These are phyloP conservation scores for Cephaloascus fragrans DNA, from an alignment of 805 yeast species.

Conservation along the genomic window DNA sequence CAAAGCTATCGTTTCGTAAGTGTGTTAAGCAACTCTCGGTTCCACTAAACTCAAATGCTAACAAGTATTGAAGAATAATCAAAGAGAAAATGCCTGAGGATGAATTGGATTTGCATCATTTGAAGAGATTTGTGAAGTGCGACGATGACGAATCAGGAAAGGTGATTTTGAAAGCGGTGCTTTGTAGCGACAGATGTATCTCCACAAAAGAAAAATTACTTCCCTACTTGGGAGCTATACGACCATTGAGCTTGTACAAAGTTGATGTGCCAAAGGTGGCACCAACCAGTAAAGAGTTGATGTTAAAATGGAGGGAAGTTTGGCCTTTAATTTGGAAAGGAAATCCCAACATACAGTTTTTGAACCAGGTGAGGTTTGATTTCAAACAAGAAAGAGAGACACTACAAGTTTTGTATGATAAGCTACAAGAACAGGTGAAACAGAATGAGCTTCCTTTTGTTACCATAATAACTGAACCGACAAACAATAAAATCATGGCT, in stretches of 20 bases:
- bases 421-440: constrained; percentile 1
- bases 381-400: constrained; percentile 25
- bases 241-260: constrained; percentile 5
- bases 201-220: not conserved
- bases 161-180: not conserved
- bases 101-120: not conserved
- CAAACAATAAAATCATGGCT: constrained; percentile 27
- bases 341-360: constrained; percentile 65
- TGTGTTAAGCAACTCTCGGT: too few species aligned
- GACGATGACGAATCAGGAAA: not conserved
- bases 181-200: not conserved
- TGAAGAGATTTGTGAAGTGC: not conserved
- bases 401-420: constrained; percentile 1
- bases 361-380: constrained; percentile 47
- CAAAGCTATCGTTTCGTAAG: constrained; percentile 12
- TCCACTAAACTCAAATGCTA: too few species aligned
- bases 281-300: constrained; percentile 66
- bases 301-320: constrained; percentile 54
- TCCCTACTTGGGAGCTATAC: constrained; percentile 2
- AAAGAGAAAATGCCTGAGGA: constrained; percentile 7
- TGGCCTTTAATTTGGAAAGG: constrained; percentile 98
- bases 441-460: constrained; percentile 32
- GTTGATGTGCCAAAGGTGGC: constrained; percentile 43
- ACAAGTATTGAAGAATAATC: constrained; percentile 8
- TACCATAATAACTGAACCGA: constrained; percentile 58